phyloP scores from a whole-genome alignment of 257 asterid species.

The Solanum medicagineum region DNA sequence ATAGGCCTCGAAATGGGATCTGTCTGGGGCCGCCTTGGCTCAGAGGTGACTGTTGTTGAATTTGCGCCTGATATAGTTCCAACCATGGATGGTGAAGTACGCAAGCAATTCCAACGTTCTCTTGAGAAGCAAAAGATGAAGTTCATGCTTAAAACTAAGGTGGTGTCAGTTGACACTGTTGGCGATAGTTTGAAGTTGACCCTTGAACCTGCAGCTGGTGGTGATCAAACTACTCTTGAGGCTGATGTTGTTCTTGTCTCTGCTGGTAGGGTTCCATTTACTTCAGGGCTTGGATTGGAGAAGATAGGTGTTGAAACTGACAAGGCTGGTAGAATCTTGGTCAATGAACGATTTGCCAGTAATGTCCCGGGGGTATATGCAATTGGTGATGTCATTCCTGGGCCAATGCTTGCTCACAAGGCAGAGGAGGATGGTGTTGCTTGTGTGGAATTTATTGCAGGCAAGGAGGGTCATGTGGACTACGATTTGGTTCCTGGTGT shows the following conservation, averaged over 20 bases:
- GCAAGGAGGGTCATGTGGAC: constrained; percentile 91
- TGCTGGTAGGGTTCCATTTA: constrained; percentile 86
- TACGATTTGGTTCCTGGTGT: constrained; percentile 94
- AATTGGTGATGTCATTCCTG: constrained; percentile 95
- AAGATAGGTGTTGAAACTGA: constrained; percentile 85
- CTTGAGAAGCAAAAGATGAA: constrained; percentile 98
- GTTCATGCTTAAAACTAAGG: constrained; percentile 88
- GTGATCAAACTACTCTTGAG: constrained; percentile 69
- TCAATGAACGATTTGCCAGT: constrained; percentile 52
- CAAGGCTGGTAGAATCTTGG: constrained; percentile 71
- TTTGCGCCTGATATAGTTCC: constrained; percentile 90
- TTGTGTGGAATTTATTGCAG: constrained; percentile 84
- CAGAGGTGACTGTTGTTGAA: constrained; percentile 89
- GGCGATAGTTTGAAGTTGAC: constrained; percentile 64
- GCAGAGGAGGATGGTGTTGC: constrained; percentile 99
- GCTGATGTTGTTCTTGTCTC: constrained; percentile 95
- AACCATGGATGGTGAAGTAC: constrained; percentile 79
- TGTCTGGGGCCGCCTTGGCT: constrained; percentile 96
- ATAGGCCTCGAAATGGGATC: constrained; percentile 99
- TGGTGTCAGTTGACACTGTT: constrained; percentile 67
- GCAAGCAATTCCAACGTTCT: constrained; percentile 83
- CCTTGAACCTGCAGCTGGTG: constrained; percentile 92
- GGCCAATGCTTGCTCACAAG: constrained; percentile 98
- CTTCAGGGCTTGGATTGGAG: constrained; percentile 72
- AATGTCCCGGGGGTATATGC: constrained; percentile 69